Evolutionary conservation across 495 filamentous ascomycete genomes (phyloP).

Genomic region (Darksidea phi): DNA sequence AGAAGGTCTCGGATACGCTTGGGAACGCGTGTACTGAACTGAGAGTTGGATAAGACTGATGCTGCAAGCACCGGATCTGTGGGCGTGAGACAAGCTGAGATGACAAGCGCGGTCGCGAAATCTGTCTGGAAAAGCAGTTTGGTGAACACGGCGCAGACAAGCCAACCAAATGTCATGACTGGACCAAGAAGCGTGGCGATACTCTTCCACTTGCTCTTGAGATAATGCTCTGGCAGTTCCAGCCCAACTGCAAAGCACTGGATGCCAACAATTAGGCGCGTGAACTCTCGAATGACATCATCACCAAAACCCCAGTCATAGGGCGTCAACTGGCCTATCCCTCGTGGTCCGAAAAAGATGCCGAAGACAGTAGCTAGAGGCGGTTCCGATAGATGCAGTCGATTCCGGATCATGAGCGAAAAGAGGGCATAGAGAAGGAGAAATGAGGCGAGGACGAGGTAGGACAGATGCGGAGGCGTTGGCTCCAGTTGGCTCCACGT

Average conservation of each 20-base stretch:
- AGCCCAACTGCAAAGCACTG: constrained; percentile 53
- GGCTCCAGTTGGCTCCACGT: constrained; percentile 49
- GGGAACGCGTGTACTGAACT: constrained; percentile 49
- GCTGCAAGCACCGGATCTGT: constrained; percentile 55
- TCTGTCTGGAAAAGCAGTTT: constrained; percentile 43
- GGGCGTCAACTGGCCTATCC: constrained; percentile 43
- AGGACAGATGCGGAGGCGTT: constrained; percentile 49
- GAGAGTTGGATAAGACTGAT: constrained; percentile 47
- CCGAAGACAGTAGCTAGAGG: constrained; percentile 51
- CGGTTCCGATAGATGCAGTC: constrained; percentile 54
- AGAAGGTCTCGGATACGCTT: constrained; percentile 49
- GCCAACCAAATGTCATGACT: constrained; percentile 53
- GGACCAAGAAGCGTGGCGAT: constrained; percentile 50
- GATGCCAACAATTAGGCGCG: constrained; percentile 49
- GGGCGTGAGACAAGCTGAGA: constrained; percentile 53
- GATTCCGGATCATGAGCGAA: constrained; percentile 50
- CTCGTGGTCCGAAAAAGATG: constrained; percentile 48
- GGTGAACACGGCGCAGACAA: constrained; percentile 48
- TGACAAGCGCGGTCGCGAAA: constrained; percentile 45
- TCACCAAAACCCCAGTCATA: constrained; percentile 48
- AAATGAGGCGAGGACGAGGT: constrained; percentile 48
- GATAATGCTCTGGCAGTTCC: constrained; percentile 50
- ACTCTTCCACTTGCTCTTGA: constrained; percentile 46
- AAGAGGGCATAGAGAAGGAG: constrained; percentile 52
- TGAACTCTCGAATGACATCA: constrained; percentile 48